Conservation (phyloP, 768 basidiomycete species). For the Termitomyces sp. region DNA sequence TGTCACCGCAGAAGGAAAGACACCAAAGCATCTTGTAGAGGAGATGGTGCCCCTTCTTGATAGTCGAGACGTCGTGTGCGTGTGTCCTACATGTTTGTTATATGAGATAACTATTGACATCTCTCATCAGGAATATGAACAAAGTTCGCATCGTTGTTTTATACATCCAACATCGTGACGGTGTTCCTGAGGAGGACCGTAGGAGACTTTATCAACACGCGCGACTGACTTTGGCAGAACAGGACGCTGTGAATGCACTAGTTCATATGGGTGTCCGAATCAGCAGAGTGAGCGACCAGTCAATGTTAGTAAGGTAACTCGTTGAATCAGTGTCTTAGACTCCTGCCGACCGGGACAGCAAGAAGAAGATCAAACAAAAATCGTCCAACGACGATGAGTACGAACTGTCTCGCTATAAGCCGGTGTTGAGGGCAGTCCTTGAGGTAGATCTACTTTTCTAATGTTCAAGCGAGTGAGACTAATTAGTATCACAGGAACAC, state of each 20-base stretch:
- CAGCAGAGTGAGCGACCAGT: constrained; percentile 57
- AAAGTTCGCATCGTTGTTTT: constrained; percentile 97
- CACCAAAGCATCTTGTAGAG: constrained; percentile 92
- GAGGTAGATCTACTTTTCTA: constrained; percentile 57
- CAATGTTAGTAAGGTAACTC: background rate
- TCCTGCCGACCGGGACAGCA: constrained; percentile 73
- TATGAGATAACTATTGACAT: background rate
- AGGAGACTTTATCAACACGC: constrained; percentile 95
- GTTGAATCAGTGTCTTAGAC: constrained; percentile 41
- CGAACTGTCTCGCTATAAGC: constrained; percentile 92
- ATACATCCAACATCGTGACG: constrained; percentile 93
- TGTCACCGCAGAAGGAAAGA: constrained; percentile 85
- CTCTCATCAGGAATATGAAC: constrained; percentile 64
- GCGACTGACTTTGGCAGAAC: constrained; percentile 79
- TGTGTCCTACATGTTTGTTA: constrained; percentile 3
- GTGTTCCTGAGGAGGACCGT: constrained; percentile 97
- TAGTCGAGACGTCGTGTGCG: constrained; percentile 79
- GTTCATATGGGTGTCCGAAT: constrained; percentile 81
- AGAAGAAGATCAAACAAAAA: constrained; percentile 82
- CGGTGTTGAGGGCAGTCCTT: constrained; percentile 73
- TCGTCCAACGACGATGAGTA: constrained; percentile 85
- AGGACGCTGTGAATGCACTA: constrained; percentile 91
- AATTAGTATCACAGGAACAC: constrained; percentile 63
- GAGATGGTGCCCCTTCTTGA: constrained; percentile 98
- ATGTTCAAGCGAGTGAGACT: background rate